Evolutionary conservation across 805 yeast genomes (phyloP).

Genomic region (Kodamaea kakaduensis): DNA sequence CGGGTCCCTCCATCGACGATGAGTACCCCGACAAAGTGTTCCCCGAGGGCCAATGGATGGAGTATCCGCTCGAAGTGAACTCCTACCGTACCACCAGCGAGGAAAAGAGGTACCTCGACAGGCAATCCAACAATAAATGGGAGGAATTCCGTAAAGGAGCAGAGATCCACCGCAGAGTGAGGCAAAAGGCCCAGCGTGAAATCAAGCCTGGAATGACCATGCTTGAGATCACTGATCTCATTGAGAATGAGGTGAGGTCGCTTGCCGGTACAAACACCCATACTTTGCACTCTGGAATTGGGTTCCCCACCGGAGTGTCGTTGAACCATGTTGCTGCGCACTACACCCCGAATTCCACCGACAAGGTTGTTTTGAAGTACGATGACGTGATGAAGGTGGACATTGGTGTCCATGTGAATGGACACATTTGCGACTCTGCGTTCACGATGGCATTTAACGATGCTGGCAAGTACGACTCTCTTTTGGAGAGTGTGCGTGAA

Average conservation of each 20-base stretch:
- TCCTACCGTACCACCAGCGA: slow-evolving; percentile 76
- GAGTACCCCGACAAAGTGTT: slow-evolving; percentile 67
- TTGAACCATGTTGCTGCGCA: slow-evolving; percentile 95
- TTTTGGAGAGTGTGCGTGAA: slow-evolving; percentile 80
- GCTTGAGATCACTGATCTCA: slow-evolving; percentile 82
- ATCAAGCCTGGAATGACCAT: slow-evolving; percentile 90
- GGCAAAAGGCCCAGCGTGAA: slow-evolving; percentile 68
- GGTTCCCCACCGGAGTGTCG: slow-evolving; percentile 97
- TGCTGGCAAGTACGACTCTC: slow-evolving; percentile 73
- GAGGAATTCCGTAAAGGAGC: slow-evolving; percentile 94
- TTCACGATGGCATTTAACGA: slow-evolving; percentile 87
- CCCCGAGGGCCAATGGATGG: slow-evolving; percentile 87
- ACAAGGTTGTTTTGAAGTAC: slow-evolving; percentile 69
- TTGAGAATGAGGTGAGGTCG: slow-evolving; percentile 80
- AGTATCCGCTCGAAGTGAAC: slow-evolving; percentile 64
- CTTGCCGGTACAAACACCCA: slow-evolving; percentile 61
- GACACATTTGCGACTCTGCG: slow-evolving; percentile 91
- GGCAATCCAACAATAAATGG: slow-evolving; percentile 61
- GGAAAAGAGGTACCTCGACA: slow-evolving; percentile 76
- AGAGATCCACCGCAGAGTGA: slow-evolving; percentile 89
- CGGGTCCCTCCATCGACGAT: slow-evolving; percentile 48
- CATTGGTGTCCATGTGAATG: slow-evolving; percentile 94
- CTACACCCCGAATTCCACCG: slow-evolving; percentile 95
- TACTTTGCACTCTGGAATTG: slow-evolving; percentile 74
- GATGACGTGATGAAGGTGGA: slow-evolving; percentile 97